phyloP scores from a whole-genome alignment of 1,284 basidiomycete genomes.

The Peniophora sp. region DNA sequence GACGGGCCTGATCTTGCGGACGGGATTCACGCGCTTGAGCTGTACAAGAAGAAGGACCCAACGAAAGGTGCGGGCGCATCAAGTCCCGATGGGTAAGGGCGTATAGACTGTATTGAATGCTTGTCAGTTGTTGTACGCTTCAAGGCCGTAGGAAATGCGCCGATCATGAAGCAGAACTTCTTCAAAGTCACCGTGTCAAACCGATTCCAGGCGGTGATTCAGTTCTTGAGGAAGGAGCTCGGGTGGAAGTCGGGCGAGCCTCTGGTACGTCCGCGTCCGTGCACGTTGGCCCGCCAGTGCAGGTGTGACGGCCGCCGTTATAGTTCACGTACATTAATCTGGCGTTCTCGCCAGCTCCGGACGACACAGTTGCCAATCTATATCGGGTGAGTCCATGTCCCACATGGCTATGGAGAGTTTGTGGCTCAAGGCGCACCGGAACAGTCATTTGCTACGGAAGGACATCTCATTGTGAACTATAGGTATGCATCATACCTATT shows the following conservation, averaged over 20 bases:
- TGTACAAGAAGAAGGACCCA: constrained; percentile 78
- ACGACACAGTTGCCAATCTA: constrained; percentile 87
- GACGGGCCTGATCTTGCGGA: constrained; percentile 35
- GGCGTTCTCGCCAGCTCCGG: constrained; percentile 92
- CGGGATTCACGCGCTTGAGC: constrained; percentile 66
- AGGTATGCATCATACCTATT: constrained; percentile 45
- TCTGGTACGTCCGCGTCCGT: constrained; percentile 49
- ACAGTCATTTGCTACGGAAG: constrained; percentile 88
- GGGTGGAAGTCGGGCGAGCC: constrained; percentile 86
- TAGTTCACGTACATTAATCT: constrained; percentile 98
- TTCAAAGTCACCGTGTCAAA: constrained; percentile 97
- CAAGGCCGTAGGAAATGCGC: constrained; percentile 97
- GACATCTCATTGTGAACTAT: constrained; percentile 93
- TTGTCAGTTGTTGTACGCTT: constrained; percentile 87
- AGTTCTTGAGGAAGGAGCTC: constrained; percentile 87
- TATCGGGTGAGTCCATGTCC: constrained; percentile 53
- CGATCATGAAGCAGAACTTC: constrained; percentile 98
- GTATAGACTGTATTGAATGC: background rate
- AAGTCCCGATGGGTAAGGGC: background rate
- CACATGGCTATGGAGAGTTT: constrained; percentile 1
- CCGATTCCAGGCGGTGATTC: constrained; percentile 91
- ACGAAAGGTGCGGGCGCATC: constrained; percentile 64
- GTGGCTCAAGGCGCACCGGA: no score
- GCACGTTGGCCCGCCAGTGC: background rate
- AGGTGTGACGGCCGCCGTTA: background rate